phyloP scores from a whole-genome alignment of 768 basidiomycete species.

The Boletus rufocinnamomeus region DNA sequence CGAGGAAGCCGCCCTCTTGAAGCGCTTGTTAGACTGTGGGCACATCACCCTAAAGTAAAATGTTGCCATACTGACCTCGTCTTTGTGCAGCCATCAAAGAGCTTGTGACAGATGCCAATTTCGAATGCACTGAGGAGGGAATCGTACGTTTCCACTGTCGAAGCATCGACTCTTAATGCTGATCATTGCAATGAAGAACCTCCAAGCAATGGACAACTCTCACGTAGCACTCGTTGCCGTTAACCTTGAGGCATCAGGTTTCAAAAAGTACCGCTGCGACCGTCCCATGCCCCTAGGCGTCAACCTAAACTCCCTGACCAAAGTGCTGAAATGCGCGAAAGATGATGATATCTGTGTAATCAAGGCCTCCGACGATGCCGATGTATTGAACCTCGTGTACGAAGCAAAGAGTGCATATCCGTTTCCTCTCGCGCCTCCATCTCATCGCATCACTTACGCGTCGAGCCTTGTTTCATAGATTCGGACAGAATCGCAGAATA shows the following conservation, averaged over 20 bases:
- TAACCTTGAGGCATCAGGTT: slow-evolving; percentile 74
- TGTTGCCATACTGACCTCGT: not conserved
- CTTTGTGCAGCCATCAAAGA: slow-evolving; percentile 84
- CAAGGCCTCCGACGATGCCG: slow-evolving; percentile 89
- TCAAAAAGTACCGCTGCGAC: slow-evolving; percentile 91
- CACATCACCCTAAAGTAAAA: slow-evolving; percentile 1
- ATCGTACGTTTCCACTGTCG: slow-evolving; percentile 52
- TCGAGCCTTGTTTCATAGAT: slow-evolving; percentile 45
- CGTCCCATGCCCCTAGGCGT: slow-evolving; percentile 90
- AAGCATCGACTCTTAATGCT: not conserved
- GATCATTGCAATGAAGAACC: slow-evolving; percentile 44
- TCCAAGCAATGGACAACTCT: slow-evolving; percentile 99
- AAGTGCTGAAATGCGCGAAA: slow-evolving; percentile 96
- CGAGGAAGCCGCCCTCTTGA: slow-evolving; percentile 82
- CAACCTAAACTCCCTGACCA: slow-evolving; percentile 85
- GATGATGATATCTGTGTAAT: slow-evolving; percentile 92
- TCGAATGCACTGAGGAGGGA: slow-evolving; percentile 95
- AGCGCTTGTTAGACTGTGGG: slow-evolving; percentile 91
- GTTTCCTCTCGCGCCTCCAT: not conserved
- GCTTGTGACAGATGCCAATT: slow-evolving; percentile 96
- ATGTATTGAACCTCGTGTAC: slow-evolving; percentile 84
- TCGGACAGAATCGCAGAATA: slow-evolving; percentile 95
- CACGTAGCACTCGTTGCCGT: slow-evolving; percentile 97
- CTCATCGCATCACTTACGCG: not conserved
- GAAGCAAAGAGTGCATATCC: slow-evolving; percentile 77